Conservation (phyloP, 495 filamentous ascomycete genomes). For the Neurospora africana region DNA sequence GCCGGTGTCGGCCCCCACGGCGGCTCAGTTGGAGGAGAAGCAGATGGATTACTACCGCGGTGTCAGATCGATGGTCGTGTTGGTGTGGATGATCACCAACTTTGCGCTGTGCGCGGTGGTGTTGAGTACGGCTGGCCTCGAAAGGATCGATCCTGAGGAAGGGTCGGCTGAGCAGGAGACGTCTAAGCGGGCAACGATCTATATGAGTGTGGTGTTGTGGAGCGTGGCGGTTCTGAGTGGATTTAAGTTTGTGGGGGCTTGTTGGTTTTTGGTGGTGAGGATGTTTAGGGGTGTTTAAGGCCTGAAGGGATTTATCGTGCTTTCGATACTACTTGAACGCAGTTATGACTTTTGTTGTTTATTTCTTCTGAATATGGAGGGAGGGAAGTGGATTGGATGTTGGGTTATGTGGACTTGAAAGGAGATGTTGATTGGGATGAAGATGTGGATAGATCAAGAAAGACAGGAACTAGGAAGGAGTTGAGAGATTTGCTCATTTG, state of each 20-base stretch:
- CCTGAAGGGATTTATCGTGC: no score
- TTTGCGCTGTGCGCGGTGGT: constrained; percentile 84
- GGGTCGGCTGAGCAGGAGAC: constrained; percentile 33
- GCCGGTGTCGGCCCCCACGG: constrained; percentile 50
- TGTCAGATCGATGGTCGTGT: constrained; percentile 81
- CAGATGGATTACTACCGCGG: constrained; percentile 99
- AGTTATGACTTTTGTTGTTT: no score
- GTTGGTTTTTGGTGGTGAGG: constrained; percentile 92
- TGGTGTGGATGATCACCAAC: constrained; percentile 95
- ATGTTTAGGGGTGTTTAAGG: constrained; percentile 66
- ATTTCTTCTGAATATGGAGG: no score
- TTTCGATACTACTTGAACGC: no score
- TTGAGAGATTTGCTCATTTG: background rate
- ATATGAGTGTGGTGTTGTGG: constrained; percentile 87
- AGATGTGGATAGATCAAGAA: background rate
- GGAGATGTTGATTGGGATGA: no score
- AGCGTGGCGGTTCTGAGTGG: constrained; percentile 75
- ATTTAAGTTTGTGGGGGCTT: constrained; percentile 82
- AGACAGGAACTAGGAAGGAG: background rate
- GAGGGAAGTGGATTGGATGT: no score
- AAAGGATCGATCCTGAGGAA: constrained; percentile 43
- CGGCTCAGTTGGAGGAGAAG: constrained; percentile 55
- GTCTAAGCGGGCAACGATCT: constrained; percentile 53
- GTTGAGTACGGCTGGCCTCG: constrained; percentile 69
- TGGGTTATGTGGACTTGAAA: no score